These are phyloP conservation scores for Ilyonectria robusta DNA, from an alignment of 2,329 filamentous ascomycete genomes.

Conservation along the genomic window DNA sequence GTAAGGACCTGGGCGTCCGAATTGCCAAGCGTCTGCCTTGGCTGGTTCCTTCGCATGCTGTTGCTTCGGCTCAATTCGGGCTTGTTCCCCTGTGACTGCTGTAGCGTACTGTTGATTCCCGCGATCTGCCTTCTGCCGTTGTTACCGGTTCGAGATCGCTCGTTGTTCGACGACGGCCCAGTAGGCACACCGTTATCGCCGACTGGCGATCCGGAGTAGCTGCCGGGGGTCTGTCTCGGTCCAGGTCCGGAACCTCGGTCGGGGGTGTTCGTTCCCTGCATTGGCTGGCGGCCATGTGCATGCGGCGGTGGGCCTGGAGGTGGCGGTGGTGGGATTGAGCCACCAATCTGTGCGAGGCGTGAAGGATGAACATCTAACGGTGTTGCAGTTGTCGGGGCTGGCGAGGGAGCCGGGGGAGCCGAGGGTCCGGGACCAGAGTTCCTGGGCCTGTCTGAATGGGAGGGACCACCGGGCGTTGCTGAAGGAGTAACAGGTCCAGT, in stretches of 20 bases:
- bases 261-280: constrained; percentile 49
- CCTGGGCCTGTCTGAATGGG: constrained; percentile 60
- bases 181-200: constrained; percentile 52
- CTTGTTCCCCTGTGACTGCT: constrained; percentile 64
- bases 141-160: constrained; percentile 52
- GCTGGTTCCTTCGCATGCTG: constrained; percentile 52
- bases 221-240: constrained; percentile 44
- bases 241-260: constrained; percentile 47
- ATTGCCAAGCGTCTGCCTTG: constrained; percentile 61
- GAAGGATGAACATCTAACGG: constrained; percentile 64
- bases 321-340: constrained; percentile 50
- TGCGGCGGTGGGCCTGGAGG: constrained; percentile 50
- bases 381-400: constrained; percentile 44
- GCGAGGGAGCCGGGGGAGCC: constrained; percentile 43
- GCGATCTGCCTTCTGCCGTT: constrained; percentile 68
- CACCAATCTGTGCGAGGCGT: constrained; percentile 63
- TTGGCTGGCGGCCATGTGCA: constrained; percentile 50
- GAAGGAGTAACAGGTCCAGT: constrained; percentile 50
- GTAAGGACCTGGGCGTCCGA: constrained; percentile 71
- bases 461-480: constrained; percentile 42
- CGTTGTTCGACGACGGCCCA: constrained; percentile 53
- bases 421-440: constrained; percentile 52
- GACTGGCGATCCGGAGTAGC: constrained; percentile 42
- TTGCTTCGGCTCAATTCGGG: constrained; percentile 54
- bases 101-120: constrained; percentile 72